A percentile compares a stretch with the other conserved stretches of the same genome.
These are phyloP conservation scores for Pontederia paniculata DNA, from an alignment of 176 grass and related monocot species.

Conservation along the genomic window DNA sequence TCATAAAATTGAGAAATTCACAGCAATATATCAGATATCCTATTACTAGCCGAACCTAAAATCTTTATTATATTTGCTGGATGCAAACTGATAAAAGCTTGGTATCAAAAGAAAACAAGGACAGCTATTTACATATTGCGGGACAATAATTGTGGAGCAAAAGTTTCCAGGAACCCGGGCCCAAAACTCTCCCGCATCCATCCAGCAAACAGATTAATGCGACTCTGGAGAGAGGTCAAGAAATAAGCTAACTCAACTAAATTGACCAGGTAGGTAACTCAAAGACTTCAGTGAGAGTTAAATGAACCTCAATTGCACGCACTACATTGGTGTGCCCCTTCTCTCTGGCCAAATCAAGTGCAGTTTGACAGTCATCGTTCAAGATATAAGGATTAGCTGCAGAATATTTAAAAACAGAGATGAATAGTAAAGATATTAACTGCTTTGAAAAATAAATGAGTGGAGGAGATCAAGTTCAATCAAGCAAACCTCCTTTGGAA, in stretches of 20 bases:
- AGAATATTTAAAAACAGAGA: neutral
- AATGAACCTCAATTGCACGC: slow-evolving; percentile 74
- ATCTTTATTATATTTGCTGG: neutral
- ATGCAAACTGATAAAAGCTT: neutral
- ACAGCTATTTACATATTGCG: slow-evolving; percentile 49
- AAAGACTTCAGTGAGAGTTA: too few species aligned
- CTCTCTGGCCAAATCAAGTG: slow-evolving; percentile 94
- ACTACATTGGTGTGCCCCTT: slow-evolving; percentile 84
- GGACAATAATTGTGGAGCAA: slow-evolving; percentile 69
- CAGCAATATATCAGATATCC: slow-evolving; percentile 12
- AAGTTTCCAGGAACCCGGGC: slow-evolving; percentile 74
- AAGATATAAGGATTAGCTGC: slow-evolving; percentile 77
- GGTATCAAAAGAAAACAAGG: neutral
- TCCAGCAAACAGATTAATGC: slow-evolving; percentile 67
- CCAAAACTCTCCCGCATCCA: slow-evolving; percentile 86
- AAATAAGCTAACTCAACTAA: neutral
- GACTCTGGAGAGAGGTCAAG: slow-evolving; percentile 32
- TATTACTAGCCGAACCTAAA: neutral
- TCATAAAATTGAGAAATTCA: slow-evolving; percentile 5
- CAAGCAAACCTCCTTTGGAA: slow-evolving; percentile 56
- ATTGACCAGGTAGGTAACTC: too few species aligned
- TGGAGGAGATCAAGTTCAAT: neutral
- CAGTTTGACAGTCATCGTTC: slow-evolving; percentile 85
- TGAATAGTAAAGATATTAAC: neutral
- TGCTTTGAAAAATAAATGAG: neutral